Evolutionary conservation across 2,329 filamentous ascomycete species (phyloP).

Genomic region (Alternaria brassicicola): DNA sequence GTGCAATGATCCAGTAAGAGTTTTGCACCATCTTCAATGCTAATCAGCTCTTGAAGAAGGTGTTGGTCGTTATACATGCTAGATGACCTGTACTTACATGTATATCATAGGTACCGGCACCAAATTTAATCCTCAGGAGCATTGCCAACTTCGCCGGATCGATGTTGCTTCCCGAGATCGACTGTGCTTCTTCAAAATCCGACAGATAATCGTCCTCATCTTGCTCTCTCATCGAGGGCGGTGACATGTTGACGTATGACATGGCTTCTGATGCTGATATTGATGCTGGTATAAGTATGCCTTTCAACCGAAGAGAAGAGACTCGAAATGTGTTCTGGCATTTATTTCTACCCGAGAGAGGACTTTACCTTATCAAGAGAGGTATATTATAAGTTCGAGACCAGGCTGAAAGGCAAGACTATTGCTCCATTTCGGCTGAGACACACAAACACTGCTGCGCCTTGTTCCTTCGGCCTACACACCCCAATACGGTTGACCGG

Average conservation of each 20-base stretch:
- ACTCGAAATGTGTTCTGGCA: background rate
- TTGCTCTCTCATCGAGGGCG: background rate
- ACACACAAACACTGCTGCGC: background rate
- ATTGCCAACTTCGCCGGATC: slow-evolving; percentile 11
- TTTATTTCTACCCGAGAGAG: background rate
- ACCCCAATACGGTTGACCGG: background rate
- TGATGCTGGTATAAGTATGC: background rate
- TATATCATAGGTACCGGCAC: slow-evolving; percentile 11
- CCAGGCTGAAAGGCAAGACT: background rate
- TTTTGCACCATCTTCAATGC: slow-evolving; percentile 13
- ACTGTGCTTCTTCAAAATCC: slow-evolving; percentile 1
- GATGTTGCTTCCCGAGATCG: slow-evolving; percentile 17
- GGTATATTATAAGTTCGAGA: background rate
- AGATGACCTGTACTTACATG: background rate
- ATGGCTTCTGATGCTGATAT: background rate
- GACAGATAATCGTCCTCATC: background rate
- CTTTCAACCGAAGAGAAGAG: background rate
- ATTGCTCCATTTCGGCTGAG: no score
- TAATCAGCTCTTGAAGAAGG: background rate
- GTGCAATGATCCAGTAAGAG: slow-evolving; percentile 16
- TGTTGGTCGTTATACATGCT: background rate
- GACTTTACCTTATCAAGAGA: background rate
- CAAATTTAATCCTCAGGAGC: slow-evolving; percentile 17
- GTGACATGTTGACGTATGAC: background rate
- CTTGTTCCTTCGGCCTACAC: background rate